Evolutionary conservation across 441 rosid genomes (phyloP).

Genomic region (Metrosideros polymorpha): DNA sequence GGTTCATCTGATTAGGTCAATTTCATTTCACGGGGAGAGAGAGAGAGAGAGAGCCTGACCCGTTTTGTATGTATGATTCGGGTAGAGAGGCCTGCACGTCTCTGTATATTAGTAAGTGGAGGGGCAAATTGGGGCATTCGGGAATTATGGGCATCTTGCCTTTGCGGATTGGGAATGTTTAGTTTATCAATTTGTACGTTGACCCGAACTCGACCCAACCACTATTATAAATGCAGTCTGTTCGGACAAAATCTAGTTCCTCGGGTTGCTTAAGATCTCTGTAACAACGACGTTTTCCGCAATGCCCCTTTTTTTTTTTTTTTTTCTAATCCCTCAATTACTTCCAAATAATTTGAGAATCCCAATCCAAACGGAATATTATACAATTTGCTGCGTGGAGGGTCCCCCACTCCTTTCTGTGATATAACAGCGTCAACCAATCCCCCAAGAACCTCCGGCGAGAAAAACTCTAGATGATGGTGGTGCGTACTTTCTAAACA

Average conservation of each 20-base stretch:
- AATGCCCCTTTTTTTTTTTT: neutral
- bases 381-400: neutral
- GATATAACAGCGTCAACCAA: neutral
- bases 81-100: neutral
- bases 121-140: constrained; percentile 20
- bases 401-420: neutral
- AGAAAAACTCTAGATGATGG: neutral
- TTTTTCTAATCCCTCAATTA: neutral
- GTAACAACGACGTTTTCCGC: constrained; percentile 47
- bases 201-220: constrained; percentile 33
- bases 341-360: neutral
- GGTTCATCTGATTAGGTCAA: constrained; percentile 38
- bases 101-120: neutral
- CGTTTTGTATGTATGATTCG: neutral
- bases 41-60: neutral
- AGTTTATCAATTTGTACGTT: constrained; percentile 20
- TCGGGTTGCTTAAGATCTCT: constrained; percentile 44
- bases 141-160: neutral
- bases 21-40: neutral
- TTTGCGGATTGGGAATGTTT: constrained; percentile 25
- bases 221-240: constrained; percentile 7
- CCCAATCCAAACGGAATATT: neutral
- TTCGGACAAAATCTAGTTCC: constrained; percentile 18
- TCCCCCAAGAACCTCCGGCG: neutral
- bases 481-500: neutral